Conservation (phyloP, 2,329 filamentous ascomycete genomes). For the Elsinoe australis region DNA sequence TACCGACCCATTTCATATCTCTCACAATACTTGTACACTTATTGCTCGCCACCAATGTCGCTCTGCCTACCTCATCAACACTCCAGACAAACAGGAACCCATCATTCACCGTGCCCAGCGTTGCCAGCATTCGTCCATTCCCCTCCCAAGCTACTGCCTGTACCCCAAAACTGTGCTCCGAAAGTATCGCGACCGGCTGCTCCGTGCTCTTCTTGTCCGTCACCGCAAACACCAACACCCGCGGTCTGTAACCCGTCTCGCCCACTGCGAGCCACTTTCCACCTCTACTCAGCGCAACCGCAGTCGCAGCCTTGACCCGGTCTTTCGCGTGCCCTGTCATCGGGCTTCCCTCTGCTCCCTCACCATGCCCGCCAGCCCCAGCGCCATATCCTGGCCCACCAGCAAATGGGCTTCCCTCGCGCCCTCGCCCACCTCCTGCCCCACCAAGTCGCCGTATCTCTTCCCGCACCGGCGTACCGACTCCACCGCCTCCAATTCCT, state of each 20-base stretch:
- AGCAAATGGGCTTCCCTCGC: conserved; percentile 10
- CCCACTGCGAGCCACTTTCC: conserved; percentile 83
- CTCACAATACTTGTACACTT: conserved; percentile 83
- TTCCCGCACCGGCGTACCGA: conserved; percentile 6
- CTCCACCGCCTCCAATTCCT: background rate
- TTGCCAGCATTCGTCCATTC: conserved; percentile 79
- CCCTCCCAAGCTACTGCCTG: conserved; percentile 82
- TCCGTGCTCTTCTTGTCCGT: conserved; percentile 69
- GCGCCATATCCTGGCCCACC: background rate
- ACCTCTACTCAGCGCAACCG: conserved; percentile 79
- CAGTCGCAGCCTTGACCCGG: conserved; percentile 88
- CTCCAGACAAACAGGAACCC: conserved; percentile 90
- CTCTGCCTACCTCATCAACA: conserved; percentile 73
- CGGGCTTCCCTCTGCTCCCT: conserved; percentile 41
- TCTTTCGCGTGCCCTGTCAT: conserved; percentile 76
- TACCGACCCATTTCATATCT: conserved; percentile 86
- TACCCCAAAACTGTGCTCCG: conserved; percentile 85
- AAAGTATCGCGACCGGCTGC: conserved; percentile 72
- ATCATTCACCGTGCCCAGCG: conserved; percentile 81
- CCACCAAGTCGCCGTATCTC: conserved; percentile 4
- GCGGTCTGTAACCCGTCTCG: conserved; percentile 86
- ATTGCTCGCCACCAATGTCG: conserved; percentile 76
- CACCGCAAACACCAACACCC: conserved; percentile 83
- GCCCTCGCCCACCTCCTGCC: background rate
- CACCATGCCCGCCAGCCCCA: conserved; percentile 26